Evolutionary conservation across 208 protist species (phyloP), one percentile per base, ranked within the genome.

Genomic region (Leishmania lainsoni): DNA sequence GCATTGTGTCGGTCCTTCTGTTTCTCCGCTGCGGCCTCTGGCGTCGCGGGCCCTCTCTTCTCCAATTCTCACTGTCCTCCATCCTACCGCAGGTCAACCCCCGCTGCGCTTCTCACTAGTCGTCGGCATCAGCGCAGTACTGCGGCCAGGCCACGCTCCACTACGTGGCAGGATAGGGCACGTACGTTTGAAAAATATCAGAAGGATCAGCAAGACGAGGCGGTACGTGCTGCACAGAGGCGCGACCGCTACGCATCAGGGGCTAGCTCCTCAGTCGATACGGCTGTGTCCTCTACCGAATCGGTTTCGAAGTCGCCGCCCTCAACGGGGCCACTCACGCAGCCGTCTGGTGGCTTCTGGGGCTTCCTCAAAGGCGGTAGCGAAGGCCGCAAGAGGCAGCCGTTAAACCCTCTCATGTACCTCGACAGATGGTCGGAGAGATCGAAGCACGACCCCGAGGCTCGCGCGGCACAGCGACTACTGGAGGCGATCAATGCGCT

Each of bases 401-500:
- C 80, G 22, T 12, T 83, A 17, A 79, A 83, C 51, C 80, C 80
- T 17, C 80, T 83, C 22, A 74, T 79, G 61, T 35, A 61, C 26
- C 59, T 83, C 0, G 65, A 74, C n/a, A 61, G 48, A 12, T n/a
- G 68, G 29, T 1, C 8, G 14, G 45, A 42, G 3, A 76, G 61
- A 17, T 80, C 75, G 48, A 58, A n/a, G n/a, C 80, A 90, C 75
- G 81, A 92, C 70, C 79, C 83, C 12, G 83, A 81, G 26, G 85
- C 81, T 8, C 72, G 79, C n/a, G 66, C 82, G 12, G 81, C 86
- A 26, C 71, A 81, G 66, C 82, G 81, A 17, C 76, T 92, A 9
- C 76, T 94, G 71, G 77, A 87, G 45, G 89, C 88, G 10, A 73
- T 91, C 39, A 72, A 88, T 63, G 76, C 74, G 49, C 76, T 94